Evolutionary conservation across 352 stramenopile species (phyloP), one percentile per base, ranked within the genome.

Genomic region (Phytophthora brassicae): DNA sequence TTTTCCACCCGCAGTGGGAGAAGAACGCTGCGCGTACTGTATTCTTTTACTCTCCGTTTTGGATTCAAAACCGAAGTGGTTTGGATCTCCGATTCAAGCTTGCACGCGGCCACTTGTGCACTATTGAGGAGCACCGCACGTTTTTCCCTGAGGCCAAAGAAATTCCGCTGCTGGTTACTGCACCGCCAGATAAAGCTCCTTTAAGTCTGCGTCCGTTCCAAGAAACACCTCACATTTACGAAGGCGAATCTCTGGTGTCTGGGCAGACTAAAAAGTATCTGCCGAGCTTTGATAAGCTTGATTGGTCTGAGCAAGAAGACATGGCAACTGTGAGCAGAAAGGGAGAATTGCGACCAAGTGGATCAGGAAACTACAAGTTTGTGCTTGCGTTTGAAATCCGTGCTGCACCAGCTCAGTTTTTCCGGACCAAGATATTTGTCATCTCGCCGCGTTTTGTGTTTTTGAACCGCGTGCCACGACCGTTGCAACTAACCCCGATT

Each of bases 21-120:
- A 31, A 62, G 19, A 80, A 91, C 24, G 57, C 72, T 31, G 70
- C 80, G 3, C 83, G 87, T 19, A 81, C 70, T 6, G 60, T 93
- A n/a, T 79, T 78, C 41, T 59, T 95, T 17, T 93, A 78, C 44
- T 75, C 70, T 11, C 87, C 84, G 5, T 95, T 88, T 59, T 95
- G 87, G 87, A 88, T 95, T 58, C 85, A 92, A 56, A 95, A 95
- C 58, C 80, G 82, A 29, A 88, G 72, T 54, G 87, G 87, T 7
- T 70, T 95, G 9, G 87, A 95, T 28, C 62, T 94, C 36, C 64
- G 67, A 3, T 82, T 90, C 54, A 89, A 87, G 31, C 19, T 93
- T 14, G 60, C 74, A 20, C 82, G 88, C 49, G 84, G 81, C 28
- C 70, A 72, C 8, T 43, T 81, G 12, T 91, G 75, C 48, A 72